Base-by-base conservation (phyloP, 192 early-diverging fungal genomes). In the Coemansia sp. region DNA sequence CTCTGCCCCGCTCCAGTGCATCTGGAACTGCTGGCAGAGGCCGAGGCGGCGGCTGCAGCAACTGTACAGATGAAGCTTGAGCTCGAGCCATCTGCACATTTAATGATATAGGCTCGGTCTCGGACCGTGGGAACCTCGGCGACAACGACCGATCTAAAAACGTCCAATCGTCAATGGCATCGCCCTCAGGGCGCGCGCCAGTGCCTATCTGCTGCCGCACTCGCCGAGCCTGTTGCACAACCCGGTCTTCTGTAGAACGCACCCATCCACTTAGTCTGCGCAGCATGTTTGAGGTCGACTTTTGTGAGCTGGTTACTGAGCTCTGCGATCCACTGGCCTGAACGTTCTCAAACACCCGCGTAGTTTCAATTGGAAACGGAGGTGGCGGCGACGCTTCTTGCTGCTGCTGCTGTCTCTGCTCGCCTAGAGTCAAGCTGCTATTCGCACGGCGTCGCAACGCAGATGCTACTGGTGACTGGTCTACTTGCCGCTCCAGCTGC, bases 221-320 rank as follows among this genome's bases (percentile, higher is more conserved):
- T 9, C 68, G 68, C 12, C 51, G 60, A 16, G 74, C 68, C 32
- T 60, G 62, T 13, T 75, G 61, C 27, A 59, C 52, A 19, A 56
- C 38, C 7, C 60, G 61, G 57, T 57, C 58, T 32, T 66, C 70
- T 7, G 68, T 68, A 1, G 19, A 62, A 26, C 54, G 39, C 50
- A 79, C 45, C 78, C 78, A 81, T 3, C 78, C 78, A 50, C 78
- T 74, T 5, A 81, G 65, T 3, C 78, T 57, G 16, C 71, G 53
- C 61, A 81, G 41, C 52, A 81, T 38, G 20, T 32, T 54, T 32
- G 53, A 54, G 6, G 59, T 18, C 5, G 53, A 56, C n/a, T 65
- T 56, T 58, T 71, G 75, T 24, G 53, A 54, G 53, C 53, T 54
- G 53, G 14, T 54, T n/a, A 26, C 47, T 32, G 43, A 38, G 22